Evolutionary conservation across 2,329 filamentous ascomycete species (phyloP), one percentile per base, ranked within the genome.

Genomic region (Xylariaceae sp.): DNA sequence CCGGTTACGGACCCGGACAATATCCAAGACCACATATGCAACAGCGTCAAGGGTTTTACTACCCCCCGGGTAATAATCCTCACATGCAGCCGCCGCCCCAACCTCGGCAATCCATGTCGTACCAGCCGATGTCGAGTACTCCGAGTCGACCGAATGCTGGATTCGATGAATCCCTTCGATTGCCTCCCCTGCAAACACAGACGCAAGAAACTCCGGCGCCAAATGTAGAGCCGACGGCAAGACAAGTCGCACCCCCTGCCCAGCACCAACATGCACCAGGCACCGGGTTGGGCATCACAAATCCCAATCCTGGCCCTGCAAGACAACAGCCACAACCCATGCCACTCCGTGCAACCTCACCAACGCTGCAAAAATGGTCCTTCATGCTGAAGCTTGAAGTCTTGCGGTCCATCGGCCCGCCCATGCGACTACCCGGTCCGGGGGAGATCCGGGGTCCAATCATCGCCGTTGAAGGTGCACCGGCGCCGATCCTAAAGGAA

Each of bases 401-500:
- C 1, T 78, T 97, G 39, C 80, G 85, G 13, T 86, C 85, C 62
- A 90, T 97, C 64, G 88, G 88, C 51, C 89, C 88, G 23, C 86
- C 89, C 0, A 77, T 90, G 11, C 74, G 76, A 4, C 66, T 75
- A 13, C 69, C 75, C 1, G 68, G 71, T 4, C 71, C 73, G 2
- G 71, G 68, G 5, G 74, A 78, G 66, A 76, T 78, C 5, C 83
- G 92, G n/a, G 92, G 93, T 0, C 84, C 89, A 0, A 82, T 97
- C 44, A 87, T 97, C 62, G 88, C 90, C 0, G 77, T 97, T 34
- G 93, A 97, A 73, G 92, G 92, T 0, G 80, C 88, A 15, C 82
- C 87, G 59, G 64, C 71, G 5, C 68, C 69, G n/a, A 66, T 82
- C 18, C 70, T 83, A 8, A 72, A 76, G 1, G 78, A 82, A 8